A percentile compares a stretch with the other conserved stretches of the same genome.
Conservation (phyloP, 305 asterid species). For the Rubia balearica region DNA sequence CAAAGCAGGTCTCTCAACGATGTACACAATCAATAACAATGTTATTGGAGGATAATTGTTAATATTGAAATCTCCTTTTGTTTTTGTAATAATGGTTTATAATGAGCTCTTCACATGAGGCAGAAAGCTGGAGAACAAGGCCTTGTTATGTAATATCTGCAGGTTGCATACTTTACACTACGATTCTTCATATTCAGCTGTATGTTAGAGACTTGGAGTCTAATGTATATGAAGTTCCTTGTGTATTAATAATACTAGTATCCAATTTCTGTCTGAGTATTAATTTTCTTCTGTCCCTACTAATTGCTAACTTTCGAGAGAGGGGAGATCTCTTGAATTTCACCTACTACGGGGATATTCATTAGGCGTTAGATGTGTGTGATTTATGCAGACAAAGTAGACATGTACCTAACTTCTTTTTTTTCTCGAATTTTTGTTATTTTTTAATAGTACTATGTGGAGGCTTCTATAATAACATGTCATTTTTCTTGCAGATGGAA, state of each 20-base stretch:
- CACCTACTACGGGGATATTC: neutral
- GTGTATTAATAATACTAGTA: neutral
- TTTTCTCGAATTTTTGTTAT: neutral
- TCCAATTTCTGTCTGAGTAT: no score
- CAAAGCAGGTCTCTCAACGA: no score
- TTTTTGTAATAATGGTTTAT: no score
- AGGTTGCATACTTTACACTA: constrained; percentile 20
- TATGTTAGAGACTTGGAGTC: constrained; percentile 9
- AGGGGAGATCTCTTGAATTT: neutral
- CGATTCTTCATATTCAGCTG: constrained; percentile 1
- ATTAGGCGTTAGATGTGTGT: neutral
- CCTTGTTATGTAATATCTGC: constrained; percentile 33
- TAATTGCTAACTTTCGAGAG: neutral
- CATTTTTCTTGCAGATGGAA: neutral
- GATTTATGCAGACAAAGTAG: neutral
- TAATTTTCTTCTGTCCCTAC: neutral
- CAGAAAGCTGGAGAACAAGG: constrained; percentile 69
- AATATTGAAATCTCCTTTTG: no score
- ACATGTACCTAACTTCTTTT: neutral
- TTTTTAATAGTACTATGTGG: neutral
- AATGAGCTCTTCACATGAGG: no score
- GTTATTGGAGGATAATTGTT: no score
- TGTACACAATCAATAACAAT: no score
- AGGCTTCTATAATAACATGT: constrained; percentile 1
- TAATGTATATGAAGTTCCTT: neutral